A percentile compares a stretch with the other conserved stretches of the same genome.
Evolutionary conservation across 495 filamentous ascomycete species (phyloP).

Genomic region (Aspergillus cristatus): DNA sequence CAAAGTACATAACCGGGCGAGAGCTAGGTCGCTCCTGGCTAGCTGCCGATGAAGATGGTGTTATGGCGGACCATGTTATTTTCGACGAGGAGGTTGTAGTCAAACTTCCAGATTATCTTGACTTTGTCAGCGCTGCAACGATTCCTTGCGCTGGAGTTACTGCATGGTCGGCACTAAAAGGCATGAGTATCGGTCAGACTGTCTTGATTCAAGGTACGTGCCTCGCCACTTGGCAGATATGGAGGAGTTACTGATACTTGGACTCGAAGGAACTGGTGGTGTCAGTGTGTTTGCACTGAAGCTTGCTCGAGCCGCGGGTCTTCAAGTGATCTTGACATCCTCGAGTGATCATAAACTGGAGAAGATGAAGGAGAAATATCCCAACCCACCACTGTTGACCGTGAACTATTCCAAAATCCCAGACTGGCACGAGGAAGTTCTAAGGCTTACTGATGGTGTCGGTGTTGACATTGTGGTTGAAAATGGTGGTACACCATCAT

Average conservation of each 20-base stretch:
- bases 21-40: slow-evolving; percentile 19
- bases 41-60: slow-evolving; percentile 28
- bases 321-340: slow-evolving; percentile 25
- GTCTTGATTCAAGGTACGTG: slow-evolving; percentile 32
- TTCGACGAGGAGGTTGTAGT: slow-evolving; percentile 21
- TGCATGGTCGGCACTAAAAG: slow-evolving; percentile 30
- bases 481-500: slow-evolving; percentile 21
- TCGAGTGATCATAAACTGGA: slow-evolving; percentile 27
- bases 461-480: slow-evolving; percentile 36
- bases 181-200: slow-evolving; percentile 21
- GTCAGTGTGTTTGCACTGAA: slow-evolving; percentile 28
- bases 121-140: slow-evolving; percentile 19
- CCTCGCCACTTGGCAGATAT: not conserved
- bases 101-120: slow-evolving; percentile 21
- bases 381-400: slow-evolving; percentile 12
- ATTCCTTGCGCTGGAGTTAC: slow-evolving; percentile 33
- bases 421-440: slow-evolving; percentile 27
- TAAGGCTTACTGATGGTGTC: slow-evolving; percentile 20
- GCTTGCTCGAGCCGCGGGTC: slow-evolving; percentile 21
- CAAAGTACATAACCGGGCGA: slow-evolving; percentile 18
- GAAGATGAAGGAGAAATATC: slow-evolving; percentile 10
- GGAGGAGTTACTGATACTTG: not conserved
- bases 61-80: slow-evolving; percentile 24
- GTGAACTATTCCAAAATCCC: slow-evolving; percentile 25
- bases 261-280: slow-evolving; percentile 28